Percentiles rank a stretch among this genome's conserved stretches.
Conservation (phyloP, 2,329 filamentous ascomycete species). For the Alternaria brassicae region DNA sequence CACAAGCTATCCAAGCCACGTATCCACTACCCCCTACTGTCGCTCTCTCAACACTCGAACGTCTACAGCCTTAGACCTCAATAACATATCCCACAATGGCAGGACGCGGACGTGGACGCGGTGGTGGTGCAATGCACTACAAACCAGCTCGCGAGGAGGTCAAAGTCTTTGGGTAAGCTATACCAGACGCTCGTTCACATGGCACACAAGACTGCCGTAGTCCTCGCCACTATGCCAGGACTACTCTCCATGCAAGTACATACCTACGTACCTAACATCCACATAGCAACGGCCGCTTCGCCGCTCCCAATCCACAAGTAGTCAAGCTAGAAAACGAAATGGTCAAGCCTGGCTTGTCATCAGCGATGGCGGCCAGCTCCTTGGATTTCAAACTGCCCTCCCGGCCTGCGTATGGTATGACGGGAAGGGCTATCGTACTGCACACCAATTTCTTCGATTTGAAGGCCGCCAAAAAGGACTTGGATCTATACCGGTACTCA, state of each 20-base stretch:
- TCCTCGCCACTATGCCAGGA: neutral
- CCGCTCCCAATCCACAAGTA: conserved; percentile 41
- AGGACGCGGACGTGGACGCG: neutral
- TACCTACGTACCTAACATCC: conserved; percentile 5
- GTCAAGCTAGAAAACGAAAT: conserved; percentile 40
- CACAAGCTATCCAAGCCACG: neutral
- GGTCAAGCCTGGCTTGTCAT: conserved; percentile 39
- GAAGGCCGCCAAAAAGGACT: conserved; percentile 40
- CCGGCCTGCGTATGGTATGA: conserved; percentile 45
- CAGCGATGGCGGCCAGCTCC: conserved; percentile 31
- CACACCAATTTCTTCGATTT: conserved; percentile 52
- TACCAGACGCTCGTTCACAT: neutral
- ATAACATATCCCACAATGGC: neutral
- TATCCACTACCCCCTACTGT: neutral
- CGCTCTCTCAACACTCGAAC: neutral
- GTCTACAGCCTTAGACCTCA: neutral
- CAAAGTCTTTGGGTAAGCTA: neutral
- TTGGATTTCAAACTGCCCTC: conserved; percentile 33
- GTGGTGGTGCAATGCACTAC: neutral
- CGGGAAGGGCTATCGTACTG: conserved; percentile 49
- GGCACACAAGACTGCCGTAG: neutral
- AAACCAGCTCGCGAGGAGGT: neutral
- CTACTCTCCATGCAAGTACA: neutral
- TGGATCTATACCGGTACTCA: conserved; percentile 39
- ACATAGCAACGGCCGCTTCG: conserved; percentile 39